Evolutionary conservation across 441 rosid genomes (phyloP).

Genomic region (Populus hybrid): DNA sequence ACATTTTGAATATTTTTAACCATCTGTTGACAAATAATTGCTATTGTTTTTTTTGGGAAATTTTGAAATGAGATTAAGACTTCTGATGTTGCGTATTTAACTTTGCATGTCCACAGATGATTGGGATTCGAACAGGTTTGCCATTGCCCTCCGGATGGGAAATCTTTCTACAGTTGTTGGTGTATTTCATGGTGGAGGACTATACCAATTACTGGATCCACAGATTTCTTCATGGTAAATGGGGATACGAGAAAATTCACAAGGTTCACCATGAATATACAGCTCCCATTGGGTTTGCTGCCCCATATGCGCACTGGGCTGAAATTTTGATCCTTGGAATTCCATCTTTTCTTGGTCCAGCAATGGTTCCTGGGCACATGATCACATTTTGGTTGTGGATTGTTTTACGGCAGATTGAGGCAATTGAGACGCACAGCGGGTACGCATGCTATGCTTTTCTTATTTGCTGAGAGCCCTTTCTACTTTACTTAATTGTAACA

Average conservation of each 20-base stretch:
- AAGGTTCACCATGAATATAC: constrained; percentile 78
- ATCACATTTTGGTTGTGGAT: constrained; percentile 89
- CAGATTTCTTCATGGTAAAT: constrained; percentile 69
- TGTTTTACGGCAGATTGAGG: constrained; percentile 77
- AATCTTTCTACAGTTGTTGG: constrained; percentile 56
- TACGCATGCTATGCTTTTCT: constrained; percentile 41
- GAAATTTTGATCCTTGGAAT: constrained; percentile 82
- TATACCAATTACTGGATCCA: constrained; percentile 92
- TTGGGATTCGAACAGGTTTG: constrained; percentile 65
- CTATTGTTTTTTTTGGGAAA: no score
- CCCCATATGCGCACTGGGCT: constrained; percentile 91
- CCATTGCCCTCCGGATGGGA: constrained; percentile 79
- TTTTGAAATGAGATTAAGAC: neutral
- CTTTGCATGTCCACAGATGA: constrained; percentile 39
- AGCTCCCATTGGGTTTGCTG: constrained; percentile 83
- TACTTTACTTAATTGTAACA: constrained; percentile 31
- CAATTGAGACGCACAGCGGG: constrained; percentile 96
- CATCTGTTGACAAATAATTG: neutral
- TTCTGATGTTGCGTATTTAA: constrained; percentile 4
- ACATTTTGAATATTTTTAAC: constrained; percentile 1
- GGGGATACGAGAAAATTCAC: constrained; percentile 96
- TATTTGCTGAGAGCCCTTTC: constrained; percentile 22
- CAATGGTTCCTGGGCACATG: constrained; percentile 85
- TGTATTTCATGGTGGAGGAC: constrained; percentile 79
- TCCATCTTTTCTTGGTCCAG: constrained; percentile 93